These are phyloP conservation scores for Aquanectria penicillioides DNA, from an alignment of 2,329 filamentous ascomycete species.

Conservation along the genomic window DNA sequence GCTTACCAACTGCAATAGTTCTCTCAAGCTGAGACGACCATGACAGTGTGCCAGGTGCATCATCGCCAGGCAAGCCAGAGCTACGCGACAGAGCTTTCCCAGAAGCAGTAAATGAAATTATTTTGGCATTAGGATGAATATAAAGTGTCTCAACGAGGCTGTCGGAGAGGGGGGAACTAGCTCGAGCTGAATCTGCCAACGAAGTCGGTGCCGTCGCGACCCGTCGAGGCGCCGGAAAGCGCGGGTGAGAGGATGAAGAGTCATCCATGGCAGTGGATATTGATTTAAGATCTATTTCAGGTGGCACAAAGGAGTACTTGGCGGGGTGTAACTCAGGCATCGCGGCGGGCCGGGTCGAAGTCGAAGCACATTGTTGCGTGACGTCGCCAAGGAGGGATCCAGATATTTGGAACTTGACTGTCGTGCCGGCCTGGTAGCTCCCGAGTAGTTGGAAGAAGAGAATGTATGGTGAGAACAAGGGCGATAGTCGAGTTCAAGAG, in stretches of 20 bases:
- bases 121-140: slow-evolving; percentile 76
- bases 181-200: slow-evolving; percentile 32
- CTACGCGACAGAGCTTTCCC: slow-evolving; percentile 44
- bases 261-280: slow-evolving; percentile 34
- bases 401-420: not conserved
- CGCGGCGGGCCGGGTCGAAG: slow-evolving; percentile 28
- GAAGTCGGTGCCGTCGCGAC: slow-evolving; percentile 52
- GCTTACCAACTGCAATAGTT: slow-evolving; percentile 80
- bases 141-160: slow-evolving; percentile 74
- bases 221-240: slow-evolving; percentile 45
- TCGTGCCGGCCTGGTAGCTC: too few relatives aligned
- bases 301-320: slow-evolving; percentile 25
- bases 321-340: slow-evolving; percentile 35
- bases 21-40: slow-evolving; percentile 82
- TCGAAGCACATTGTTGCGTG: slow-evolving; percentile 35
- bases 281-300: slow-evolving; percentile 8
- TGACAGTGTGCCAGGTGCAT: slow-evolving; percentile 71
- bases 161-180: slow-evolving; percentile 27
- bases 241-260: slow-evolving; percentile 31
- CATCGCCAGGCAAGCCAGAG: slow-evolving; percentile 49
- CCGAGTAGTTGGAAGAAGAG: too few relatives aligned
- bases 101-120: slow-evolving; percentile 64
- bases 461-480: not conserved
- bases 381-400: slow-evolving; percentile 21
- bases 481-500: too few relatives aligned